phyloP scores from a whole-genome alignment of 2,329 filamentous ascomycete species.

The Aciculosporium take region DNA sequence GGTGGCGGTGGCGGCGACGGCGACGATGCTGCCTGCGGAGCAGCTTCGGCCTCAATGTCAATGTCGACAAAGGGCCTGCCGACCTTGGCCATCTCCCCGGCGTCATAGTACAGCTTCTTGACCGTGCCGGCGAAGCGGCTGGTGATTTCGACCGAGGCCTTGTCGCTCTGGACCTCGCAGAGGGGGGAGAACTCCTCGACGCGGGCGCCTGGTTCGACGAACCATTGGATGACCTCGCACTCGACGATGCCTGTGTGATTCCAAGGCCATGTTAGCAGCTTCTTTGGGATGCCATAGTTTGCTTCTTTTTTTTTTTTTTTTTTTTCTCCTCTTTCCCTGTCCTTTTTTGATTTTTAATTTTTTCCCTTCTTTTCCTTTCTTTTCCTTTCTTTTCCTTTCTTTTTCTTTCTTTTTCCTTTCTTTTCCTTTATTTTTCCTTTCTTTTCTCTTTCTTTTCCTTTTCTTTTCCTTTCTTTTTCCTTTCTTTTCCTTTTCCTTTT shows the following conservation, averaged over 20 bases:
- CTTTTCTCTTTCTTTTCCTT: too few species aligned
- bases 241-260: constrained; percentile 68
- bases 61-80: constrained; percentile 92
- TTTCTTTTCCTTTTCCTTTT: too few species aligned
- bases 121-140: constrained; percentile 91
- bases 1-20: constrained; percentile 15
- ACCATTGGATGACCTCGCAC: constrained; percentile 99
- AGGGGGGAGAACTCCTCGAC: constrained; percentile 97
- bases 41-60: constrained; percentile 54
- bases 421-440: too few species aligned
- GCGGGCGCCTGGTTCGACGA: constrained; percentile 85
- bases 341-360: too few species aligned
- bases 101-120: constrained; percentile 90
- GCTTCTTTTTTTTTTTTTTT: too few species aligned
- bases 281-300: neutral
- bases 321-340: neutral
- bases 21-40: constrained; percentile 6
- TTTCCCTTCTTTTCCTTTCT: too few species aligned
- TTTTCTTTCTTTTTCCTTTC: too few species aligned
- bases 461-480: too few species aligned
- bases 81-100: constrained; percentile 91
- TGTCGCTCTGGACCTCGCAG: constrained; percentile 97
- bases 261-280: neutral
- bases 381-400: too few species aligned
- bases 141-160: constrained; percentile 82